phyloP scores from a whole-genome alignment of 2,329 filamentous ascomycete species.

The Aphanoascus verrucosus region DNA sequence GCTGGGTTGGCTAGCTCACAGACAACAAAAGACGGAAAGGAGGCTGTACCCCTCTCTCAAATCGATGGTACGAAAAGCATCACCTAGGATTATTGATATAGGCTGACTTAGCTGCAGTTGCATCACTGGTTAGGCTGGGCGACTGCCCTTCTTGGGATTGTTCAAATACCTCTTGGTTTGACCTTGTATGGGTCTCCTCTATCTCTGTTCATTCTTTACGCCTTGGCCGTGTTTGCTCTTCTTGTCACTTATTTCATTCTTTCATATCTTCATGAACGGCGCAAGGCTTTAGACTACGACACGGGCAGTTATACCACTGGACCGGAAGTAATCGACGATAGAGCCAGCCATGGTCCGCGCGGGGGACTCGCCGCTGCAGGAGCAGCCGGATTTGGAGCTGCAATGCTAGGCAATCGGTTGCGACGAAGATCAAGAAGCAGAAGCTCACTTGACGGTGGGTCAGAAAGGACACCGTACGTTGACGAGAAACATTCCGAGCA shows the following conservation, averaged over 20 bases:
- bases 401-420: conserved; percentile 36
- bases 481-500: conserved; percentile 57
- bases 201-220: conserved; percentile 72
- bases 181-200: conserved; percentile 87
- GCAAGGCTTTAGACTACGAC: conserved; percentile 45
- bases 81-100: background rate
- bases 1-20: conserved; percentile 48
- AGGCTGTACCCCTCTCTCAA: conserved; percentile 47
- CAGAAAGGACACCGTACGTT: conserved; percentile 43
- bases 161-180: conserved; percentile 78
- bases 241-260: conserved; percentile 69
- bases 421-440: conserved; percentile 31
- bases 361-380: conserved; percentile 45
- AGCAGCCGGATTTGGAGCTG: conserved; percentile 48
- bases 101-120: conserved; percentile 44
- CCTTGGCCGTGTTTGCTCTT: conserved; percentile 64
- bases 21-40: conserved; percentile 43
- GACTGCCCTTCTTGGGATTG: conserved; percentile 69
- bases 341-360: conserved; percentile 33
- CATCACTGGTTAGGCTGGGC: conserved; percentile 81
- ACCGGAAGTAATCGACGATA: conserved; percentile 42
- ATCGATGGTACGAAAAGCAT: conserved; percentile 40
- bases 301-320: conserved; percentile 48
- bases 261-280: conserved; percentile 56
- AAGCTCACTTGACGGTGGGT: conserved; percentile 34